These are phyloP conservation scores for Pythium plurisporium DNA, from an alignment of 352 stramenopile species.

Conservation along the genomic window DNA sequence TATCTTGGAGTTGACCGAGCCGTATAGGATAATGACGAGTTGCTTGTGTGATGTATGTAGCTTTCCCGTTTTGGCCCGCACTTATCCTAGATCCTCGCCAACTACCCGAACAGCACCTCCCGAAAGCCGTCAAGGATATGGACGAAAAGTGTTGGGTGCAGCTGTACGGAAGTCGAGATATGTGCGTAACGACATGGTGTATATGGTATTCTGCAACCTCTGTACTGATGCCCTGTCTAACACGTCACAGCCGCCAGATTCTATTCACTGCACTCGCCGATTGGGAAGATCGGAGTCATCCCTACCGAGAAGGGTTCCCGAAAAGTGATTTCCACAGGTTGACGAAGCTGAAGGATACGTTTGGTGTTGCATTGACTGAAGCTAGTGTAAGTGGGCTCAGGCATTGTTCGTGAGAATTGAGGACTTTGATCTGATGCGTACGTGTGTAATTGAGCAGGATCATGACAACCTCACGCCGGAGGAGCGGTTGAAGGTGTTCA, in stretches of 20 bases:
- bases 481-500: slow-evolving; percentile 10
- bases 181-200: not conserved
- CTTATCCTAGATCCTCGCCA: slow-evolving; percentile 13
- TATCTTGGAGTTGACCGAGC: not conserved
- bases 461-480: slow-evolving; percentile 7
- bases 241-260: slow-evolving; percentile 7
- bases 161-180: slow-evolving; percentile 14
- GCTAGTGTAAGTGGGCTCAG: not conserved
- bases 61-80: slow-evolving; percentile 13
- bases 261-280: slow-evolving; percentile 7
- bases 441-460: not conserved
- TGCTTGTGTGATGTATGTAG: not conserved
- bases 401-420: not conserved
- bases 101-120: slow-evolving; percentile 4
- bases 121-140: slow-evolving; percentile 9
- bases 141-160: slow-evolving; percentile 16
- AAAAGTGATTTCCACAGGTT: slow-evolving; percentile 1
- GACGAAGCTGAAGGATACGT: not conserved
- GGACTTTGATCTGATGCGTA: not conserved
- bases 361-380: not conserved
- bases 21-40: not conserved
- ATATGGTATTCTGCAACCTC: not conserved
- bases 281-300: slow-evolving; percentile 6
- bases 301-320: slow-evolving; percentile 10
- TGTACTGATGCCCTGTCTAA: not conserved